These are phyloP conservation scores for Corymbia calophylla DNA, from an alignment of 441 rosid genomes.

Conservation along the genomic window DNA sequence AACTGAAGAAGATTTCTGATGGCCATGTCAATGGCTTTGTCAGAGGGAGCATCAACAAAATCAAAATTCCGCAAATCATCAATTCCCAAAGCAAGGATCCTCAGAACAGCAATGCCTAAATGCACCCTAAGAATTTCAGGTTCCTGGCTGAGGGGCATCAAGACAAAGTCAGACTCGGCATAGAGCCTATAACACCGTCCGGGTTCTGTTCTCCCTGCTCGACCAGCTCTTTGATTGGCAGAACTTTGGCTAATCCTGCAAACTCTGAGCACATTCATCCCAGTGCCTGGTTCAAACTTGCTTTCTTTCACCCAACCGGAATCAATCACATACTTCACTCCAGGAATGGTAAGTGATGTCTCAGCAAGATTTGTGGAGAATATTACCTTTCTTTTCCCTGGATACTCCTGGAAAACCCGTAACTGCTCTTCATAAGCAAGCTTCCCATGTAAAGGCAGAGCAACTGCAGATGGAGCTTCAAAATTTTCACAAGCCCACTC, in stretches of 20 bases:
- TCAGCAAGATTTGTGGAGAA: conserved; percentile 90
- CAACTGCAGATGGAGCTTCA: conserved; percentile 49
- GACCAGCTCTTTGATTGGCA: conserved; percentile 91
- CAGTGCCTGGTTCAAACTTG: conserved; percentile 59
- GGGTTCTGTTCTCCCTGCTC: conserved; percentile 92
- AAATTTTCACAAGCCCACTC: conserved; percentile 93
- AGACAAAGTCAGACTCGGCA: conserved; percentile 35
- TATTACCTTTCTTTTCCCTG: conserved; percentile 74
- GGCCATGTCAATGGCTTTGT: conserved; percentile 64
- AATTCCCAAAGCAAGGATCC: conserved; percentile 72
- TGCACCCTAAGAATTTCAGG: conserved; percentile 92
- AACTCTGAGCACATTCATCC: conserved; percentile 79
- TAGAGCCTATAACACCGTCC: conserved; percentile 85
- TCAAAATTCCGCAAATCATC: conserved; percentile 50
- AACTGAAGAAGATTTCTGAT: conserved; percentile 66
- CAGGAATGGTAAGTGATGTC: conserved; percentile 89
- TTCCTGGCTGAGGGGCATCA: conserved; percentile 56
- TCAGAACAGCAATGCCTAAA: conserved; percentile 83
- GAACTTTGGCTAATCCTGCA: conserved; percentile 74
- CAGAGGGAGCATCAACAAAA: conserved; percentile 82
- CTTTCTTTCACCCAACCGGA: conserved; percentile 81
- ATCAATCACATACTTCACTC: conserved; percentile 82
- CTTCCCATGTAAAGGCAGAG: conserved; percentile 81
- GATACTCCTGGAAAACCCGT: conserved; percentile 49
- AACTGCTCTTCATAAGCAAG: conserved; percentile 63